These are phyloP conservation scores for Eremomyces bilateralis DNA, from an alignment of 495 filamentous ascomycete genomes.

Conservation along the genomic window DNA sequence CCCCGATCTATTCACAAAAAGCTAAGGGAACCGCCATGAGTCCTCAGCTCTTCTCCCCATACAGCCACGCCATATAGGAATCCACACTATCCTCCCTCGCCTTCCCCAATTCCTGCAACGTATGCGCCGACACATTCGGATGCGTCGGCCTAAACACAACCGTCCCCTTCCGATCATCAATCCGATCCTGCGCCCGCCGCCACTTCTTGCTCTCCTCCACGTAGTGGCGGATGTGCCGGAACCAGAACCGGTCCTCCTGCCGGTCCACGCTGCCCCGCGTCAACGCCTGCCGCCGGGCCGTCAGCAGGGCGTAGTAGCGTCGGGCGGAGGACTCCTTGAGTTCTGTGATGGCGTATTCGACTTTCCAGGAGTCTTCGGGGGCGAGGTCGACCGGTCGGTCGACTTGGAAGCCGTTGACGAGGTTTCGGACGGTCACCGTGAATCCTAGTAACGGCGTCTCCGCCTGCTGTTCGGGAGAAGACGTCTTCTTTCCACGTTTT, in stretches of 20 bases:
- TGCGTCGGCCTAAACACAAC: neutral
- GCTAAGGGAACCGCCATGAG: too few relatives aligned
- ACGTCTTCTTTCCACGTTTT: neutral
- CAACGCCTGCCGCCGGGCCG: constrained; percentile 30
- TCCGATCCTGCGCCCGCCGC: constrained; percentile 26
- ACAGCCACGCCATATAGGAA: too few relatives aligned
- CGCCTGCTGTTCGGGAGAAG: constrained; percentile 1
- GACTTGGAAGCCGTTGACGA: constrained; percentile 44
- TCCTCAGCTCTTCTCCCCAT: too few relatives aligned
- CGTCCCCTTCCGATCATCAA: constrained; percentile 2
- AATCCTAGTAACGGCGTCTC: constrained; percentile 33
- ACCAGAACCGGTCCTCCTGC: constrained; percentile 21
- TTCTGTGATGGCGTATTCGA: constrained; percentile 58
- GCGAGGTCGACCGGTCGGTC: constrained; percentile 32
- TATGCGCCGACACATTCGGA: too few relatives aligned
- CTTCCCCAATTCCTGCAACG: too few relatives aligned
- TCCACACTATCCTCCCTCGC: too few relatives aligned
- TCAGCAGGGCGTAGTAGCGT: constrained; percentile 21
- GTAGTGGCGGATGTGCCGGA: constrained; percentile 24
- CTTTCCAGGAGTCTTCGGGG: constrained; percentile 36
- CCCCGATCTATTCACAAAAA: too few relatives aligned
- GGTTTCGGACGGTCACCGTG: constrained; percentile 46
- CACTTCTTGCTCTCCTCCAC: constrained; percentile 24
- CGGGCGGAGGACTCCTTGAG: constrained; percentile 13
- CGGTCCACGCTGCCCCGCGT: constrained; percentile 9